Conservation (phyloP, 2,329 filamentous ascomycete species). For the Arthroderma sp. region DNA sequence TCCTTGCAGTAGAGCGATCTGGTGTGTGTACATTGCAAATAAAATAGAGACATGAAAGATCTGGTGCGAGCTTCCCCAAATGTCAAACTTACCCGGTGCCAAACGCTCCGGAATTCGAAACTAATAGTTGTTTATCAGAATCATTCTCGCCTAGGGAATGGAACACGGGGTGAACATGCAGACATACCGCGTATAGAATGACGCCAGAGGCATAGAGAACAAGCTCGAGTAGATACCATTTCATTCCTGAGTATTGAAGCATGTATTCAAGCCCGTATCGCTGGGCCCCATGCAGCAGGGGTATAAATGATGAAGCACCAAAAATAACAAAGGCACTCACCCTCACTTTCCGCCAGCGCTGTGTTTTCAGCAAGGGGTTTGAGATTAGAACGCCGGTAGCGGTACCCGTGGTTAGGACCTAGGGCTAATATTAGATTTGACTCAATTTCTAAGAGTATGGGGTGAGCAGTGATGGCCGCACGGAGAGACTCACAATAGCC, state of each 20-base stretch:
- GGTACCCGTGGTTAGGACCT: slow-evolving; percentile 3
- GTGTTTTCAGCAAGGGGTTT: slow-evolving; percentile 5
- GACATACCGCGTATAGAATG: not conserved
- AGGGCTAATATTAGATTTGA: slow-evolving; percentile 13
- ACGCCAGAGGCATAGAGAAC: slow-evolving; percentile 7
- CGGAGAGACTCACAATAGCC: slow-evolving; percentile 7
- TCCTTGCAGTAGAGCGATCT: not conserved
- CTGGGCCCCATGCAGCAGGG: not conserved
- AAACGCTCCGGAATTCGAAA: slow-evolving; percentile 31
- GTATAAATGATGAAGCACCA: not conserved
- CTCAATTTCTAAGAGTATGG: slow-evolving; percentile 6
- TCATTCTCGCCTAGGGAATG: not conserved
- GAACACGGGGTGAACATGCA: not conserved
- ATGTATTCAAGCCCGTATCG: slow-evolving; percentile 4
- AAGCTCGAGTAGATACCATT: slow-evolving; percentile 12
- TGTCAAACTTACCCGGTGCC: slow-evolving; percentile 31
- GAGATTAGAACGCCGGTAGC: slow-evolving; percentile 5
- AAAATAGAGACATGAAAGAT: slow-evolving; percentile 33
- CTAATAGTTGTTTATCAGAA: slow-evolving; percentile 13
- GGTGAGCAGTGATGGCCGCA: not conserved
- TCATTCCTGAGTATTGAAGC: slow-evolving; percentile 11
- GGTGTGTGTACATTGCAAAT: not conserved
- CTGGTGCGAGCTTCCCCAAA: slow-evolving; percentile 34
- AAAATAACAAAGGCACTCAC: not conserved
- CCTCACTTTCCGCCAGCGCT: slow-evolving; percentile 4